Conservation (phyloP, 176 grass and related monocot genomes). For the Aegilops longissima region DNA sequence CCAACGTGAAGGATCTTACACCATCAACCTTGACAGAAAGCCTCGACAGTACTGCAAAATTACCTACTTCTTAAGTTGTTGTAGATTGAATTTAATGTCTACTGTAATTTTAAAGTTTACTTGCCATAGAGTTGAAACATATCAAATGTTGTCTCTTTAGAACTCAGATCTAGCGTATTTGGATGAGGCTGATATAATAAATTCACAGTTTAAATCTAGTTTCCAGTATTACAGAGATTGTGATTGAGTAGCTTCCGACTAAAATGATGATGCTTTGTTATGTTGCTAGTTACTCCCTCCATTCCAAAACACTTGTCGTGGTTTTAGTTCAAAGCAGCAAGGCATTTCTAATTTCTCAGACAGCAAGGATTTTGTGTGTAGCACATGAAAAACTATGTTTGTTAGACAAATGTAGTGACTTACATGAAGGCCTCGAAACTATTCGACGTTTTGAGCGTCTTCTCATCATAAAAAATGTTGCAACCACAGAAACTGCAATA, state of each 20-base stretch:
- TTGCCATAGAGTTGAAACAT: background rate
- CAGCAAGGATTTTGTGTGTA: slow-evolving; percentile 12
- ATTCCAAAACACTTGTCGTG: too few relatives aligned
- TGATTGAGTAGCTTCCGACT: background rate
- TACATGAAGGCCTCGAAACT: slow-evolving; percentile 65
- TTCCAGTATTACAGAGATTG: background rate
- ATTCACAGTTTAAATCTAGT: background rate
- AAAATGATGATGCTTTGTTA: background rate
- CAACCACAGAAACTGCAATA: slow-evolving; percentile 45
- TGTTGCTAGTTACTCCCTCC: too few relatives aligned
- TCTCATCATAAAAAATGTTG: slow-evolving; percentile 81
- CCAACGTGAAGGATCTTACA: slow-evolving; percentile 77
- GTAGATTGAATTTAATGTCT: slow-evolving; percentile 4
- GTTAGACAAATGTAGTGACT: slow-evolving; percentile 29
- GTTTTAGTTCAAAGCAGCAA: background rate
- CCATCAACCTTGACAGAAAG: slow-evolving; percentile 80
- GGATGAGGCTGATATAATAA: background rate
- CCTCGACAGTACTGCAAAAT: slow-evolving; percentile 55
- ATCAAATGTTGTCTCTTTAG: background rate
- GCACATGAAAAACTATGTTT: background rate
- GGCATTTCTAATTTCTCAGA: background rate
- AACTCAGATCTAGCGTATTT: background rate
- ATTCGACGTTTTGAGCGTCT: slow-evolving; percentile 26
- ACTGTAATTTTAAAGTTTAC: background rate
- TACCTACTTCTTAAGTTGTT: slow-evolving; percentile 27